Percentiles rank a stretch among this genome's conserved stretches.
These are phyloP conservation scores for Clonostachys chloroleuca DNA, from an alignment of 2,329 filamentous ascomycete genomes.

Conservation along the genomic window DNA sequence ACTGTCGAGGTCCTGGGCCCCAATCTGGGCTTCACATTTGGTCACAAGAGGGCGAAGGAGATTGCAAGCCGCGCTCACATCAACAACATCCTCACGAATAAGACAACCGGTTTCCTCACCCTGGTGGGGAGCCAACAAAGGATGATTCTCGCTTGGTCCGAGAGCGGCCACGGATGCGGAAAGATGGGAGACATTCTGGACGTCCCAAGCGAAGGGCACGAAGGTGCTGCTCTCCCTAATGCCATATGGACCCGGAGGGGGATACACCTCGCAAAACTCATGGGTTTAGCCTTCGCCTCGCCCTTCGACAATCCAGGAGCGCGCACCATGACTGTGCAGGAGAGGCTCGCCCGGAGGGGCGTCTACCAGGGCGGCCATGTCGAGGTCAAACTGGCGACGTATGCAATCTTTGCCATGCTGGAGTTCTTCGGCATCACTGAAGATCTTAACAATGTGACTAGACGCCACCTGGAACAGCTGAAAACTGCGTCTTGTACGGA, in stretches of 20 bases:
- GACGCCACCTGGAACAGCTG: conserved; percentile 12
- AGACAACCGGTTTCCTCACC: conserved; percentile 24
- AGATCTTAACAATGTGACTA: conserved; percentile 11
- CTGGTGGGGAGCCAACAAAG: conserved; percentile 10
- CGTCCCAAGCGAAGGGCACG: neutral
- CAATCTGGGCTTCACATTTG: conserved; percentile 20
- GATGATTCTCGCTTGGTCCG: conserved; percentile 20
- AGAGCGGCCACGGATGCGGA: conserved; percentile 24
- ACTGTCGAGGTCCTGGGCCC: conserved; percentile 22
- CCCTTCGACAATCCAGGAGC: conserved; percentile 16
- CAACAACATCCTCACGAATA: conserved; percentile 10
- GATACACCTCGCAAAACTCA: conserved; percentile 15
- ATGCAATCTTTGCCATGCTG: conserved; percentile 21
- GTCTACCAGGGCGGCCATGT: conserved; percentile 26
- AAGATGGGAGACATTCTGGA: conserved; percentile 20
- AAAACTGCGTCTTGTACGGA: conserved; percentile 13
- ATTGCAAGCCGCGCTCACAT: conserved; percentile 2
- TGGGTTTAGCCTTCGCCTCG: conserved; percentile 19
- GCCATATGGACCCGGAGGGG: conserved; percentile 20
- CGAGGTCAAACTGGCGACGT: conserved; percentile 31
- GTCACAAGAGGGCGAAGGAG: conserved; percentile 13
- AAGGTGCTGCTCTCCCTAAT: conserved; percentile 18
- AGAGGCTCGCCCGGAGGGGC: conserved; percentile 8
- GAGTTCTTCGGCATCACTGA: conserved; percentile 13
- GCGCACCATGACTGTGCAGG: neutral